Evolutionary conservation across 2,329 filamentous ascomycete species (phyloP), one percentile per base, ranked within the genome.

Genomic region (Acephala macrosclerotiorum): DNA sequence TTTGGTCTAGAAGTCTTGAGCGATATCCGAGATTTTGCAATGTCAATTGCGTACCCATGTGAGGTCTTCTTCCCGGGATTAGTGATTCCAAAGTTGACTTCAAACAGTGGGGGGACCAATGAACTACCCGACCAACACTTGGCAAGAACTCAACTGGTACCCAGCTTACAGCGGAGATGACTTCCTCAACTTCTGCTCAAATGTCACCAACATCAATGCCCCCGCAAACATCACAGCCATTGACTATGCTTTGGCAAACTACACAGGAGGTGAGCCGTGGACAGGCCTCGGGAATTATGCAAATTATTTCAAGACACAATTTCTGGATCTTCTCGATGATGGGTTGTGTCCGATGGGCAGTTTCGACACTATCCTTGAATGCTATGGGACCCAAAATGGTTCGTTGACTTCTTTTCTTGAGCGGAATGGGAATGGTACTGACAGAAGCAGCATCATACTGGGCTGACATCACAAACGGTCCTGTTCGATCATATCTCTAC

Each of bases 71-170:
- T 20, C 3, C n/a, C 7, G 4, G n/a, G n/a, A 35, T n/a, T n/a
- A n/a, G n/a, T 38, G 5, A 0, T 29, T 12, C 29, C 18, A n/a
- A 55, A 22, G 2, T n/a, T 70, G 36, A 70, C 59, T 5, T 8
- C 16, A 26, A 40, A 29, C 53, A 72, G 71, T 82, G 14, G 80
- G 80, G n/a, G 80, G 79, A 0, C 80, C 80, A n/a, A 79, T 83
- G 63, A 79, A 79, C 66, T 86, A 86, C 68, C 80, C 81, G 0
- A 83, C 80, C 0, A 77, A 76, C 26, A 85, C 84, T 4, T 86
- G 84, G 84, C 84, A 86, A 75, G 84, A 86, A 69, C 74, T 86
- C 11, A 83, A 81, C 64, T 86, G 84, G 84, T 72, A 76, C 38
- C 74, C 76, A 8, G 76, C 66, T 0, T 79, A 81, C 63, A 79